phyloP scores from a whole-genome alignment of 305 asterid genomes.

The Plantago coronopus region DNA sequence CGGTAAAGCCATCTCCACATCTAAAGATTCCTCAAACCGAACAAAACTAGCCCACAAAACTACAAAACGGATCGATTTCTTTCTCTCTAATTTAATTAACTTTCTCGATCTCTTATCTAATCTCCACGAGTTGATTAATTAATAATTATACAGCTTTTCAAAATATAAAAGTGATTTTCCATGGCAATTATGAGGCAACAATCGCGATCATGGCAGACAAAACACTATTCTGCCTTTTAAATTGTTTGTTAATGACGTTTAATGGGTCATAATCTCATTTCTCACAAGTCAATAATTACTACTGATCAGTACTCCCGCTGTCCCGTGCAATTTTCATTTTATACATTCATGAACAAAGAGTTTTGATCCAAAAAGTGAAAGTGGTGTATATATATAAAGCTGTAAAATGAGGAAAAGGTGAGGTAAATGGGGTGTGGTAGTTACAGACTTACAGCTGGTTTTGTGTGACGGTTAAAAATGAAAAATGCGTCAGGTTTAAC shows the following conservation, averaged over 20 bases:
- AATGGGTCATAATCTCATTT: no score
- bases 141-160: constrained; percentile 6
- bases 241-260: constrained; percentile 5
- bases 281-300: no score
- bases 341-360: no score
- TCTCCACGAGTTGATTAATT: constrained; percentile 5
- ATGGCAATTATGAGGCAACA: constrained; percentile 27
- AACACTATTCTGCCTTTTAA: constrained; percentile 17
- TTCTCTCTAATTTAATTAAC: neutral
- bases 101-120: neutral
- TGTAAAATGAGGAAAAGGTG: no score
- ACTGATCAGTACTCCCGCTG: no score
- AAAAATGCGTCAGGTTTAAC: no score
- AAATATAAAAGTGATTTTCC: constrained; percentile 20
- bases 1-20: constrained; percentile 28
- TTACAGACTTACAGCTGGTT: no score
- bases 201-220: constrained; percentile 38
- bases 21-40: constrained; percentile 1
- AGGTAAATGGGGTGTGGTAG: no score
- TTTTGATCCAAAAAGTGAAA: no score
- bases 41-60: neutral
- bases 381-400: no score
- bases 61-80: neutral
- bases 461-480: no score
- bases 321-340: no score